Evolutionary conservation across 2,329 filamentous ascomycete species (phyloP).

Genomic region (Cytospora chrysosperma): DNA sequence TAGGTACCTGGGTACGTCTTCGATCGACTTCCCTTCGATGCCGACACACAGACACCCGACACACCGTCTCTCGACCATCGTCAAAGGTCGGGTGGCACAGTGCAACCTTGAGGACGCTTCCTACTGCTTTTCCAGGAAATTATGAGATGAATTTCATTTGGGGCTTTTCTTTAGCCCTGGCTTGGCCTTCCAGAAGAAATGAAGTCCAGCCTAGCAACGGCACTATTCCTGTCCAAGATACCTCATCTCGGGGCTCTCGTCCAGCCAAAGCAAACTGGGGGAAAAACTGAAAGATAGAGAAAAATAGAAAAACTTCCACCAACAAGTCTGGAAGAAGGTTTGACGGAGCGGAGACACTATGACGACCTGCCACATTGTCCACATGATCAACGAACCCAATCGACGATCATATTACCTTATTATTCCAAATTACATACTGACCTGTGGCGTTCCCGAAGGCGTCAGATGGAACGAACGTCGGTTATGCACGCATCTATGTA

Average conservation of each 20-base stretch:
- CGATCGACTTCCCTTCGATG: neutral
- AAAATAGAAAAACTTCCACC: neutral
- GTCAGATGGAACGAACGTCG: neutral
- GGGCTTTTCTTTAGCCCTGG: neutral
- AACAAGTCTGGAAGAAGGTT: neutral
- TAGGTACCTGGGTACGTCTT: neutral
- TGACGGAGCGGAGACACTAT: neutral
- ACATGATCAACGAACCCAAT: neutral
- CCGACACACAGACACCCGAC: neutral
- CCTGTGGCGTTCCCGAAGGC: neutral
- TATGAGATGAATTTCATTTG: neutral
- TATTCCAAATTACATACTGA: neutral
- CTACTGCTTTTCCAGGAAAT: neutral
- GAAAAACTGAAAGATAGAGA: too few species aligned
- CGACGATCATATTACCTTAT: neutral
- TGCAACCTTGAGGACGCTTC: neutral
- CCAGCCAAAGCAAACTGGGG: neutral
- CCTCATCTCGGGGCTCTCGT: conserved; percentile 9
- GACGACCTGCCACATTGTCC: neutral
- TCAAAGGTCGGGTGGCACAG: neutral
- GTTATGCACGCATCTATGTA: too few species aligned
- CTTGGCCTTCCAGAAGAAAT: neutral
- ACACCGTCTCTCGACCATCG: neutral
- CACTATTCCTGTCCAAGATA: conserved; percentile 13
- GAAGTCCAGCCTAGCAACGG: conserved; percentile 2